Base-by-base conservation (phyloP, 2,329 filamentous ascomycete genomes). In the Lecanosticta acicola region DNA sequence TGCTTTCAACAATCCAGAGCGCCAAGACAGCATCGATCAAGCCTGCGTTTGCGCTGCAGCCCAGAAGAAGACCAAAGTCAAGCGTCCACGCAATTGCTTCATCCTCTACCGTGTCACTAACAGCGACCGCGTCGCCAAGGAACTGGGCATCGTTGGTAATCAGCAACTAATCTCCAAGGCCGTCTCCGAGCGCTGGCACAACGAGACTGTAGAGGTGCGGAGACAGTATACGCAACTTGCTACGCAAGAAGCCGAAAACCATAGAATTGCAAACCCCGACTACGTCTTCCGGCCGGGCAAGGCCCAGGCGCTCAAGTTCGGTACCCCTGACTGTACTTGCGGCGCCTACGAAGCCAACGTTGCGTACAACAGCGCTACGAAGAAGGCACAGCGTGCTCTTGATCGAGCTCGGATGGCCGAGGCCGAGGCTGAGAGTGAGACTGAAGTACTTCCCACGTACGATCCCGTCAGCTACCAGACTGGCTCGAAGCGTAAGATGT, bases 301-400 rank as follows among this genome's bases (percentile, higher is more conserved):
- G 16, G 45, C 42, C 7, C 32, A 39, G 3, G 26, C 35, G 20
- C 24, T 32, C 3, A 45, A 44, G 16, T 54, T 50, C 20, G 51
- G 51, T 26, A 17, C 20, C 13, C 18, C 37, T 3, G 18, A 13
- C 26, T 54, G 51, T 38, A 47, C 38, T 16, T 54, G 51, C 20
- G 51, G 51, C 34, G 51, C 51, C 18, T 54, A 43, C 32, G 11
- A 41, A 11, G 26, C 20, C 14, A 54, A 54, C 35, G 29, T 38
- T 17, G 24, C 26, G 38, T 45, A 29, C 24, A 29, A 29, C 24
- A 29, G 36, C 3, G 21, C 21, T 10, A 20, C 11, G 39, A 18
- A 24, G 8, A 34, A 19, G 34, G 24, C 20, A 10, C 13, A 35
- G 4, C 13, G 34, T 10, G 34, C 24, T n/a, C 8, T 3, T 17